phyloP scores from a whole-genome alignment of 306 rosid species.

The Vachellia pachyceras region DNA sequence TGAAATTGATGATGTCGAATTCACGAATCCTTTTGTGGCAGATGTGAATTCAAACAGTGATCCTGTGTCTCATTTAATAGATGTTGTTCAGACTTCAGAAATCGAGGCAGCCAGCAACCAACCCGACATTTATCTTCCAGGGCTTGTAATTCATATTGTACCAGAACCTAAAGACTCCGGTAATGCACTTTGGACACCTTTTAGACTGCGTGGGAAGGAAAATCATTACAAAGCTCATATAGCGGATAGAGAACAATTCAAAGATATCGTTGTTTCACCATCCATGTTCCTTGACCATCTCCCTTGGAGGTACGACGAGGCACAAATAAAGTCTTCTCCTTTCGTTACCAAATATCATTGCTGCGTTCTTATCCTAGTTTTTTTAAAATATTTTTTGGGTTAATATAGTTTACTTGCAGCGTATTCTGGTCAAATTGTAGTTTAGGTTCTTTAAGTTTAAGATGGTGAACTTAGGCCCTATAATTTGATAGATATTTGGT shows the following conservation, averaged over 20 bases:
- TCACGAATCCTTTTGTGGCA: conserved; percentile 51
- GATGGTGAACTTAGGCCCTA: too few species aligned
- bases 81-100: conserved; percentile 60
- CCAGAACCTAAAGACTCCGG: conserved; percentile 48
- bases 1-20: conserved; percentile 45
- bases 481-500: too few species aligned
- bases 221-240: conserved; percentile 66
- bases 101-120: conserved; percentile 55
- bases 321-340: conserved; percentile 28
- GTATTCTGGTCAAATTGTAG: too few species aligned
- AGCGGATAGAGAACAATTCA: conserved; percentile 76
- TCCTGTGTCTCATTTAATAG: conserved; percentile 67
- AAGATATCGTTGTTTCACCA: conserved; percentile 79
- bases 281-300: conserved; percentile 99
- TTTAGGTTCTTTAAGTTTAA: too few species aligned
- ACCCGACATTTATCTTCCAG: conserved; percentile 86
- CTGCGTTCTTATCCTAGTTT: background rate
- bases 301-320: conserved; percentile 88
- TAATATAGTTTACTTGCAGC: too few species aligned
- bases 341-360: conserved; percentile 14
- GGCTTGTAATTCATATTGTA: conserved; percentile 75
- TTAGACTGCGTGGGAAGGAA: conserved; percentile 44
- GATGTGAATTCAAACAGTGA: conserved; percentile 41
- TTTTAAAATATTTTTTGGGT: too few species aligned
- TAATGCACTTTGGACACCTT: conserved; percentile 41